Evolutionary conservation across 73 alveolate genomes (phyloP).

Genomic region (Paramecium primaurelia): DNA sequence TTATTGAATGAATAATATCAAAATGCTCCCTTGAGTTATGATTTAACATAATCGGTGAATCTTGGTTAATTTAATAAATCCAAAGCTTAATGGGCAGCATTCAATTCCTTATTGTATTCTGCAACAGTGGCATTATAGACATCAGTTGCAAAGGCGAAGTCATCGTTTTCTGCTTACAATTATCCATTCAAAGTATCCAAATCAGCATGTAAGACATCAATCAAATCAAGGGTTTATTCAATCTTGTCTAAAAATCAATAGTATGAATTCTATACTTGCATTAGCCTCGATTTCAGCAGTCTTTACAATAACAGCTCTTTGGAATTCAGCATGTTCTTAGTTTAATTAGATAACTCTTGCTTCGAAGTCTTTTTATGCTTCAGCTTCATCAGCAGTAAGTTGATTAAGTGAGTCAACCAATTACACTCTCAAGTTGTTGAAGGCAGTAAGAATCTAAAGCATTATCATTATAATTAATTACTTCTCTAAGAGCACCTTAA

Average conservation of each 20-base stretch:
- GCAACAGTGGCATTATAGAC: conserved; percentile 26
- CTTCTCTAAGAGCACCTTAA: conserved; percentile 45
- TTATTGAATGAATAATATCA: background rate
- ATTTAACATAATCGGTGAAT: conserved; percentile 37
- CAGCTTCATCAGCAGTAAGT: conserved; percentile 46
- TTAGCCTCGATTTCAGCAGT: conserved; percentile 48
- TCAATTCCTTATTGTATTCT: conserved; percentile 40
- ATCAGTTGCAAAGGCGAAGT: conserved; percentile 9
- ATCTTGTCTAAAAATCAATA: background rate
- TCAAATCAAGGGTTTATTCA: conserved; percentile 13
- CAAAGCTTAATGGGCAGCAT: conserved; percentile 26
- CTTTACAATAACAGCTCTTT: conserved; percentile 37
- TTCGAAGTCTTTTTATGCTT: background rate
- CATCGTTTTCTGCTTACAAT: conserved; percentile 45
- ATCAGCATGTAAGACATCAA: conserved; percentile 16
- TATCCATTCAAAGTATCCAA: conserved; percentile 30
- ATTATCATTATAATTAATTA: background rate
- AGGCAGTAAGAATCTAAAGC: background rate
- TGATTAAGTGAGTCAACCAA: conserved; percentile 24
- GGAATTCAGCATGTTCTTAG: conserved; percentile 33
- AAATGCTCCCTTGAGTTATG: conserved; percentile 25
- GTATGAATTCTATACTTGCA: background rate
- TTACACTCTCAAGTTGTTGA: conserved; percentile 22
- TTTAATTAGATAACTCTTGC: conserved; percentile 41
- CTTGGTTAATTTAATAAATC: conserved; percentile 46